Base-by-base conservation (phyloP, 208 protist genomes). In the Acanthamoeba lenticulata region DNA sequence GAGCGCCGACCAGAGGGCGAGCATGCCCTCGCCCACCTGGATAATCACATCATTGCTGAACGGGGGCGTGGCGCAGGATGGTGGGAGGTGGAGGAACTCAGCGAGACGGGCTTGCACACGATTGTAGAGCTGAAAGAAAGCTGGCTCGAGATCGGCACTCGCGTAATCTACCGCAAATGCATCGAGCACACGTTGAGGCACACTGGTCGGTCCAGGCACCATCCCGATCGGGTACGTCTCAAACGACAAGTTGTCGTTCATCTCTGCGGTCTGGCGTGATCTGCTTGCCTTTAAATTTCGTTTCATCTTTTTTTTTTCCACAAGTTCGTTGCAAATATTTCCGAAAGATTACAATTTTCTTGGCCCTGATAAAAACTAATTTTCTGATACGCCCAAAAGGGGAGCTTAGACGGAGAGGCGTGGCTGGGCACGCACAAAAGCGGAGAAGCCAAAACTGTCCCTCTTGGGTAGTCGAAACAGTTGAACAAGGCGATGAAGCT, bases 11-110 rank as follows among this genome's bases (percentile, higher is more conserved):
- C 89, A 93, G 32, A 93, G 69, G 47, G 89, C 89, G 15, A 93
- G 89, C 89, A 93, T 93, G 69, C 89, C 89, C 69, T 93, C 89
- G 60, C 89, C 89, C 45, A 69, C 62, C 32, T 85, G 62, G 34
- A 93, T 83, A 24, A 93, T 62, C 1, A 83, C 89, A 13, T 90
- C 81, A 9, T 90, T 40, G 5, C 6, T 32, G 32, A 38, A 57
- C 47, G 81, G 44, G 27, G 49, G 5, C 9, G 34, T 19, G 24
- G 27, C n/a, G 65, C 15, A 74, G 36, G 72, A 83, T 9, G 72
- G 32, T 6, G 36, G 36, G 40, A 83, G 9, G 19, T 34, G 72
- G 6, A 90, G 81, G 4, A 90, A 45, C 47, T 36, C n/a, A 11
- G 49, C 49, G 17, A 90, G 49, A 17, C 32, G 81, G n/a, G 47